A percentile compares a stretch with the other conserved stretches of the same genome.
Evolutionary conservation across 805 yeast species (phyloP).

Genomic region (Yamadazyma akitaensis): DNA sequence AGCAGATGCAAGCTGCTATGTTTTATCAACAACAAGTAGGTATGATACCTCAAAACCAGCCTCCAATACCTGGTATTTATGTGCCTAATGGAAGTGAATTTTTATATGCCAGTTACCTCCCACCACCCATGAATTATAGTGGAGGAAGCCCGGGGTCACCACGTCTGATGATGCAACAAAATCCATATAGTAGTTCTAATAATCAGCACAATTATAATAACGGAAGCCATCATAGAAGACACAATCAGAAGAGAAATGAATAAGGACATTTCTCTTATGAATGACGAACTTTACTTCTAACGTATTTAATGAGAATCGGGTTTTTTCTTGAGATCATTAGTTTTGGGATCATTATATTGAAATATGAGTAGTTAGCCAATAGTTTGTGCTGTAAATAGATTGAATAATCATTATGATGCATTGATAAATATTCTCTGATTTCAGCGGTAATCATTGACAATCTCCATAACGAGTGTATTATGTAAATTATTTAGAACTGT

Average conservation of each 20-base stretch:
- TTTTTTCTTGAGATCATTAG: not conserved
- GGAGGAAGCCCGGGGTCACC: constrained; percentile 14
- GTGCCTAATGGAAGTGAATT: constrained; percentile 9
- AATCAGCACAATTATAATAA: constrained; percentile 6
- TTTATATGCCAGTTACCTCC: constrained; percentile 28
- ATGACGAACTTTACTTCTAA: constrained; percentile 4
- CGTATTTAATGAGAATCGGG: constrained; percentile 2
- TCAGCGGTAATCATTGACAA: not conserved
- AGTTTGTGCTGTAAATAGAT: constrained; percentile 1
- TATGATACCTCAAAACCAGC: constrained; percentile 32
- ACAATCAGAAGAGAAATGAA: constrained; percentile 13
- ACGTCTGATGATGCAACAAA: constrained; percentile 9
- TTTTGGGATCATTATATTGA: not conserved
- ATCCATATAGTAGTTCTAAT: constrained; percentile 4
- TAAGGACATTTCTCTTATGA: not conserved
- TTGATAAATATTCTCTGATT: not conserved
- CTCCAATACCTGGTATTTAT: constrained; percentile 21
- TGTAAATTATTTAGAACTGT: too few species aligned
- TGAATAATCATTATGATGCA: not conserved
- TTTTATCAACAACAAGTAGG: constrained; percentile 34
- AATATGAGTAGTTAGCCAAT: not conserved
- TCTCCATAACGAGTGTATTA: not conserved
- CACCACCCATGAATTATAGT: constrained; percentile 28
- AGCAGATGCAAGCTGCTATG: constrained; percentile 37
- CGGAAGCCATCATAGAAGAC: constrained; percentile 13